Conservation (phyloP, 1,284 basidiomycete genomes). For the Sporisorium scitamineum region DNA sequence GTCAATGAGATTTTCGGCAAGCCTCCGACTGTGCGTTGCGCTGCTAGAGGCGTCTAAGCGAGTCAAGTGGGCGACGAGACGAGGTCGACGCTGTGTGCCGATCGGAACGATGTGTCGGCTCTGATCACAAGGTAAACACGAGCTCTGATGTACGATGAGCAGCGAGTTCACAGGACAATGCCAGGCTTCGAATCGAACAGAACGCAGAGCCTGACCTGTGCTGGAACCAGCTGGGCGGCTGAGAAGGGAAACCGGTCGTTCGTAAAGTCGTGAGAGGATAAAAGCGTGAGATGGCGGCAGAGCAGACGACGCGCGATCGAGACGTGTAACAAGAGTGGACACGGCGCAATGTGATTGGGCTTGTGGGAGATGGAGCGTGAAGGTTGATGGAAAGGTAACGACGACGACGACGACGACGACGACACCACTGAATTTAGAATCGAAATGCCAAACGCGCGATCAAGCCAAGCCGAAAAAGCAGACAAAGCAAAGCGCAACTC, state of each 20-base stretch:
- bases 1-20: not conserved
- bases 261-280: not conserved
- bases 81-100: not conserved
- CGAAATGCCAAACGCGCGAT: not conserved
- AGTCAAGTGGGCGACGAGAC: not conserved
- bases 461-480: not conserved
- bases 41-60: no score
- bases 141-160: not conserved
- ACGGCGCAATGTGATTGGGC: not conserved
- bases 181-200: not conserved
- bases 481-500: not conserved
- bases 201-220: not conserved
- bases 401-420: not conserved
- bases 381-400: not conserved
- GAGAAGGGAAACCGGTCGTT: not conserved
- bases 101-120: not conserved
- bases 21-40: not conserved
- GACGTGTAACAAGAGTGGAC: conserved; percentile 9
- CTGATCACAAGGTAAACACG: not conserved
- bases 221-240: not conserved
- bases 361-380: not conserved
- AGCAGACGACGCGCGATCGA: not conserved
- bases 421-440: not conserved
- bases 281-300: not conserved
- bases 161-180: not conserved